These are phyloP conservation scores for Annulohypoxylon bovei DNA, from an alignment of 495 filamentous ascomycete species.

Conservation along the genomic window DNA sequence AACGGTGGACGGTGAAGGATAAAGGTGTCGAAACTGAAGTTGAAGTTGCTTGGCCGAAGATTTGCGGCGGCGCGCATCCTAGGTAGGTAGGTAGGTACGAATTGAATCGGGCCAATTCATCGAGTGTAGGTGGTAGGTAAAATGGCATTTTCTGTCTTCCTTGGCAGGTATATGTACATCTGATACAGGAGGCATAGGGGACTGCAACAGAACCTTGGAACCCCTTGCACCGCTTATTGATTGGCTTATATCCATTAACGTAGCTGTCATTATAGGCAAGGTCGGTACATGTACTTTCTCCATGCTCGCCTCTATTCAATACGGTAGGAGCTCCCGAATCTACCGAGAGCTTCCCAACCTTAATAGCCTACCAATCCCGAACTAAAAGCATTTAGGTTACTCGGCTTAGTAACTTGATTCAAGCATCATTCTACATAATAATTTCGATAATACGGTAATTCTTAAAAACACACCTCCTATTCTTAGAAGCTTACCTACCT, in stretches of 20 bases:
- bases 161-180: slow-evolving; percentile 40
- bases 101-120: slow-evolving; percentile 20
- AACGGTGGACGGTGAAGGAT: slow-evolving; percentile 1
- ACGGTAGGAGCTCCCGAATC: slow-evolving; percentile 32
- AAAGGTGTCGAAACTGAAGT: not conserved
- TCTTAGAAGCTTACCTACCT: not conserved
- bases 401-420: not conserved
- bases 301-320: not conserved
- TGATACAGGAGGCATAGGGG: not conserved
- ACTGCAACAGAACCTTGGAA: not conserved
- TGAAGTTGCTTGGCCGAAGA: slow-evolving; percentile 28
- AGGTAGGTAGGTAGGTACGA: not conserved
- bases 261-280: slow-evolving; percentile 15
- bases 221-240: slow-evolving; percentile 4
- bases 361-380: slow-evolving; percentile 11
- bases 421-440: not conserved
- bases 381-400: slow-evolving; percentile 8
- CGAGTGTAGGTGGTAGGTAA: no score
- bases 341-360: slow-evolving; percentile 29
- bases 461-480: not conserved
- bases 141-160: slow-evolving; percentile 32
- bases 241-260: slow-evolving; percentile 11
- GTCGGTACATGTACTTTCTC: slow-evolving; percentile 9
- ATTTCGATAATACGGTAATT: not conserved
- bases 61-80: slow-evolving; percentile 39